Conservation (phyloP, 495 filamentous ascomycete genomes). For the Pyronema domesticum region DNA sequence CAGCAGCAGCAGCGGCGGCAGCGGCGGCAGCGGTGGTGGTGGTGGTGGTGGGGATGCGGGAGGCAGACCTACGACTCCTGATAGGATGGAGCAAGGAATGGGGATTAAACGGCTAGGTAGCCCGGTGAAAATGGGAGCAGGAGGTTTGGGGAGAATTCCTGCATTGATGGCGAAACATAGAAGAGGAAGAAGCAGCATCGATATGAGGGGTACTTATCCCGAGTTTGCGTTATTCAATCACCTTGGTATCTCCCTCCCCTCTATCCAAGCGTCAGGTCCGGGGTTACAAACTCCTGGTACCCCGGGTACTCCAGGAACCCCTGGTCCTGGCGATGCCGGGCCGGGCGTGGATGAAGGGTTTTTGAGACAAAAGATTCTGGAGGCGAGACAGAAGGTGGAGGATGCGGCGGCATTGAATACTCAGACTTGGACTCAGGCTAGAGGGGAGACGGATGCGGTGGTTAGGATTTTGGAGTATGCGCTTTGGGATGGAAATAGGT, state of each 20-base stretch:
- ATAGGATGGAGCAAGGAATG: slow-evolving; percentile 7
- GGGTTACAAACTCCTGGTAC: background rate
- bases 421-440: background rate
- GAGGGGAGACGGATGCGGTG: slow-evolving; percentile 9
- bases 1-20: background rate
- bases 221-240: slow-evolving; percentile 19
- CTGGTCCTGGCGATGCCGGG: background rate
- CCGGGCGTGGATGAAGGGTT: slow-evolving; percentile 9
- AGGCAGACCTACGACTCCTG: slow-evolving; percentile 9
- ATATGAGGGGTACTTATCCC: slow-evolving; percentile 11
- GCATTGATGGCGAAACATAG: slow-evolving; percentile 14
- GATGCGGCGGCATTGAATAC: background rate
- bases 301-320: background rate
- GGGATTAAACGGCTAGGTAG: background rate
- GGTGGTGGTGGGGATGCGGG: background rate
- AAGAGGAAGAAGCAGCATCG: slow-evolving; percentile 9
- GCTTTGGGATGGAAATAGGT: slow-evolving; percentile 12
- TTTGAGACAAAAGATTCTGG: slow-evolving; percentile 3
- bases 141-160: slow-evolving; percentile 11
- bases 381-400: slow-evolving; percentile 9
- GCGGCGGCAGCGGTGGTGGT: background rate
- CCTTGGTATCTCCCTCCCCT: slow-evolving; percentile 15
- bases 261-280: background rate
- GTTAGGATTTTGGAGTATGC: slow-evolving; percentile 2
- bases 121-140: background rate